phyloP scores from a whole-genome alignment of 2,329 filamentous ascomycete genomes.

The Beauveria varroae region DNA sequence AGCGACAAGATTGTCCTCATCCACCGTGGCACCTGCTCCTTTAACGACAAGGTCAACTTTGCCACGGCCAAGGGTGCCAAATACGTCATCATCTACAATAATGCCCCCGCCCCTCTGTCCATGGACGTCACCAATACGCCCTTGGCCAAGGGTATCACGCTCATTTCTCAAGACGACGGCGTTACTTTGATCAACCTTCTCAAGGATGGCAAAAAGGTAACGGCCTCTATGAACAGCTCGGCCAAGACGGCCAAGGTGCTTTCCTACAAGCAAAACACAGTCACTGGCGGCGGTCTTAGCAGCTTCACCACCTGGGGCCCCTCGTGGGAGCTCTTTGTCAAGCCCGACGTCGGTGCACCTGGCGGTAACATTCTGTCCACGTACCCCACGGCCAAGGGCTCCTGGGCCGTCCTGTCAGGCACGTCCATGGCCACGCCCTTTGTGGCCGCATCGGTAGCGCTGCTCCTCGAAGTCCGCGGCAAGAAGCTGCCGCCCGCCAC shows the following conservation, averaged over 20 bases:
- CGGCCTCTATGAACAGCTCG: constrained; percentile 36
- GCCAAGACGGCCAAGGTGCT: constrained; percentile 25
- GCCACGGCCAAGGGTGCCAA: constrained; percentile 48
- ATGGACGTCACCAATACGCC: constrained; percentile 24
- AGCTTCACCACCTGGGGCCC: constrained; percentile 53
- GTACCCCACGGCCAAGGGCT: constrained; percentile 37
- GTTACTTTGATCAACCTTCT: constrained; percentile 36
- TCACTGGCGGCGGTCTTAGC: constrained; percentile 44
- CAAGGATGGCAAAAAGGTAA: constrained; percentile 34
- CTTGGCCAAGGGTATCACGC: constrained; percentile 30
- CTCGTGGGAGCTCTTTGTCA: constrained; percentile 49
- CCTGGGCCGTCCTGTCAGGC: constrained; percentile 46
- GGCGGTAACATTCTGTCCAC: constrained; percentile 54
- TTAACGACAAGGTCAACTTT: constrained; percentile 45
- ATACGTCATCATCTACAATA: constrained; percentile 58
- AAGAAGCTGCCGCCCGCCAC: constrained; percentile 41
- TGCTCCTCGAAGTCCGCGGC: constrained; percentile 45
- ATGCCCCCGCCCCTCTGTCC: constrained; percentile 27
- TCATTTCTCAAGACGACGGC: constrained; percentile 35
- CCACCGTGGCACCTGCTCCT: constrained; percentile 50
- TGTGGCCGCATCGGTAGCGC: constrained; percentile 45
- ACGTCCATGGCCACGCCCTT: constrained; percentile 56
- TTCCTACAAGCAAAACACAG: constrained; percentile 29
- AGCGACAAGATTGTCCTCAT: constrained; percentile 51
- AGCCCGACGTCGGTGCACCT: constrained; percentile 48